phyloP scores from a whole-genome alignment of 331 rosid genomes.

The Pyrus hybrid region DNA sequence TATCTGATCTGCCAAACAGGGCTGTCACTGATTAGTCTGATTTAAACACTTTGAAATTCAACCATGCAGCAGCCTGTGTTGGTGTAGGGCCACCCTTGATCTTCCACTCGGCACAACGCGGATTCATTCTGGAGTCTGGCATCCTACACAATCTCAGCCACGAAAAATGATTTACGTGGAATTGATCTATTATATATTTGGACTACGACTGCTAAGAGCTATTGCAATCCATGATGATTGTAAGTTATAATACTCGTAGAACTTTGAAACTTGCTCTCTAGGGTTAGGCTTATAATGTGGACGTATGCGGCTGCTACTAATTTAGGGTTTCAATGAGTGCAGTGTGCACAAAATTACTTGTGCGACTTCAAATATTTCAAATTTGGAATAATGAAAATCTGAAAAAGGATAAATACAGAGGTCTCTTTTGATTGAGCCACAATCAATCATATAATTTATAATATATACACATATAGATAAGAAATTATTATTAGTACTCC shows the following conservation, averaged over 20 bases:
- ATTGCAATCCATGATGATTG: background rate
- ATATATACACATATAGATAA: no score
- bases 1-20: no score
- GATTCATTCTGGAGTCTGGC: background rate
- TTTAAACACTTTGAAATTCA: background rate
- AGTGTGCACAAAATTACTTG: background rate
- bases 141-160: background rate
- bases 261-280: conserved; percentile 10
- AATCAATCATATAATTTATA: no score
- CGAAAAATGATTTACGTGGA: background rate
- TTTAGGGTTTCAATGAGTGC: background rate
- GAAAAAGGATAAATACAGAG: background rate
- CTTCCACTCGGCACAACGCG: conserved; percentile 5
- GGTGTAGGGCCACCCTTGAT: conserved; percentile 12
- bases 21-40: background rate
- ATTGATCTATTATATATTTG: background rate
- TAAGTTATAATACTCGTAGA: background rate
- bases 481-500: no score
- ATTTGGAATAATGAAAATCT: background rate
- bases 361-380: background rate
- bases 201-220: background rate
- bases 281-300: background rate
- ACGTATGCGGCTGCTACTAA: background rate
- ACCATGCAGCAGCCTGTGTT: background rate
- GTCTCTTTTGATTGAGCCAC: no score